A percentile compares a stretch with the other conserved stretches of the same genome.
Evolutionary conservation across 2,329 filamentous ascomycete genomes (phyloP).

Genomic region (Paecilomyces variotii): DNA sequence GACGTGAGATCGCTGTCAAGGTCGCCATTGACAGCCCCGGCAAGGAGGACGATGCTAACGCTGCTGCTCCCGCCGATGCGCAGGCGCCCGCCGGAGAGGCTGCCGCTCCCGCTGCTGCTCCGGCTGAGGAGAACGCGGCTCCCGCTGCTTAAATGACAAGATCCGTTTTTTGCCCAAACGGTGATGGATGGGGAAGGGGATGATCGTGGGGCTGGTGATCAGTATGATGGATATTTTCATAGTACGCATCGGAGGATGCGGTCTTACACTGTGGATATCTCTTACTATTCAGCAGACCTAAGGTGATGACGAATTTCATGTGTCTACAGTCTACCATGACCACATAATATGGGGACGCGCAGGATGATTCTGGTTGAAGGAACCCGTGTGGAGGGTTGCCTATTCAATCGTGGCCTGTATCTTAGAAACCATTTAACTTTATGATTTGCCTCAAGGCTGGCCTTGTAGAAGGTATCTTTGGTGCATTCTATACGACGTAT

Average conservation of each 20-base stretch:
- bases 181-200: not conserved
- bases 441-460: slow-evolving; percentile 25
- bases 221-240: slow-evolving; percentile 19
- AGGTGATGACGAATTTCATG: slow-evolving; percentile 9
- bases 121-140: slow-evolving; percentile 34
- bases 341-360: slow-evolving; percentile 7
- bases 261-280: slow-evolving; percentile 14
- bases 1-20: slow-evolving; percentile 98
- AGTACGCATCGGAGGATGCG: slow-evolving; percentile 12
- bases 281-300: slow-evolving; percentile 16
- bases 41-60: slow-evolving; percentile 76
- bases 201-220: not conserved
- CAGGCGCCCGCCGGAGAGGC: slow-evolving; percentile 13
- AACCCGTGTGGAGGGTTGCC: slow-evolving; percentile 17
- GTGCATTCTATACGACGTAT: not conserved
- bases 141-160: slow-evolving; percentile 29
- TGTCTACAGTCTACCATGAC: slow-evolving; percentile 2
- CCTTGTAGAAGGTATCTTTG: slow-evolving; percentile 7
- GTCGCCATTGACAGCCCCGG: slow-evolving; percentile 98
- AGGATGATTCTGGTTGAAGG: slow-evolving; percentile 12
- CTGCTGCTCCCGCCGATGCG: slow-evolving; percentile 16
- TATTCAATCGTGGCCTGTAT: slow-evolving; percentile 30
- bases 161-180: slow-evolving; percentile 14
- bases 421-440: slow-evolving; percentile 34
- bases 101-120: slow-evolving; percentile 29